These are phyloP conservation scores for Pogostemon cablin DNA, from an alignment of 257 asterid species.

Conservation along the genomic window DNA sequence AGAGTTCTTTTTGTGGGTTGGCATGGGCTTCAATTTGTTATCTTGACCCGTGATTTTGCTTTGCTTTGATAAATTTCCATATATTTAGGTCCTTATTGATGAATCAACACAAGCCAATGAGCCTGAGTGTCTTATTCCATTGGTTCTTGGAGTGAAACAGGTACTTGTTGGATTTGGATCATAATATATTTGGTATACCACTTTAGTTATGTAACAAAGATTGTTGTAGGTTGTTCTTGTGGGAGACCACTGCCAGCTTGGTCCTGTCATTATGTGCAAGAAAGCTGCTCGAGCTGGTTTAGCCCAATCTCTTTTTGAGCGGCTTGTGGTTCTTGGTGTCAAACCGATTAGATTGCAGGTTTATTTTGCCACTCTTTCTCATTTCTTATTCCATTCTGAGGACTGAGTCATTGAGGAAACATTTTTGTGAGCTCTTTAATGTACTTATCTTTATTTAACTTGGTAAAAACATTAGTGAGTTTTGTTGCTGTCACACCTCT, in stretches of 20 bases:
- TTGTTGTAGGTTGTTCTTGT: slow-evolving; percentile 76
- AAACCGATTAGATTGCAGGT: slow-evolving; percentile 99
- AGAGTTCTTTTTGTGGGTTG: neutral
- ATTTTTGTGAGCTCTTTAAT: slow-evolving; percentile 4
- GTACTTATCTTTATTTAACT: slow-evolving; percentile 14
- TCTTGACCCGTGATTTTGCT: slow-evolving; percentile 16
- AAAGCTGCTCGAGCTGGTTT: slow-evolving; percentile 99
- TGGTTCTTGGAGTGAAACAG: slow-evolving; percentile 98
- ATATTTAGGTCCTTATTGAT: slow-evolving; percentile 86
- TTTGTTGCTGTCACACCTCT: slow-evolving; percentile 12
- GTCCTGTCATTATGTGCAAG: slow-evolving; percentile 99
- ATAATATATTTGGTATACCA: neutral
- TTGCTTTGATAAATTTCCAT: slow-evolving; percentile 8
- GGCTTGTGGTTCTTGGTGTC: slow-evolving; percentile 94
- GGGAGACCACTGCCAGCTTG: slow-evolving; percentile 99
- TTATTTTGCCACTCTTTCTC: slow-evolving; percentile 30
- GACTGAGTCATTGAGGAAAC: neutral
- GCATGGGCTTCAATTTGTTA: neutral
- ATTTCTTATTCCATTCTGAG: slow-evolving; percentile 21
- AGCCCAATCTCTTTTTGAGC: slow-evolving; percentile 95
- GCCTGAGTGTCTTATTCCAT: slow-evolving; percentile 97
- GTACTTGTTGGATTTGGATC: slow-evolving; percentile 39
- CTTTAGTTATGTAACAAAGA: neutral
- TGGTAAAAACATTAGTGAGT: slow-evolving; percentile 19
- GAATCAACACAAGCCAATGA: slow-evolving; percentile 98